Conservation (phyloP, 2,329 filamentous ascomycete species). For the Pseudopithomyces maydicus region DNA sequence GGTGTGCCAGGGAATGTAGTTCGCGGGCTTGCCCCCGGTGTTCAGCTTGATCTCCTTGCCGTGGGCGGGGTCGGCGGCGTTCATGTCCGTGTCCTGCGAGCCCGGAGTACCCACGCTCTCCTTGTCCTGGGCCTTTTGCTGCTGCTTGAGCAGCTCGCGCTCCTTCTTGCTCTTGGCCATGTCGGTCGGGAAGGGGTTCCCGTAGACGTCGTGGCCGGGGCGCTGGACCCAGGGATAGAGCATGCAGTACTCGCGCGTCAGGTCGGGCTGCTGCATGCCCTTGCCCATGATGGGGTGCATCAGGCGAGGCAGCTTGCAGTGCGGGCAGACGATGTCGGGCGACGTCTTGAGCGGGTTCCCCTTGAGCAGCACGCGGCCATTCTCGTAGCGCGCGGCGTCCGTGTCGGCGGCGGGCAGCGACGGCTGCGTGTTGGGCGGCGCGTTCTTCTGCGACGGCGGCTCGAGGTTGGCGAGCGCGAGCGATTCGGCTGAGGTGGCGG, state of each 20-base stretch:
- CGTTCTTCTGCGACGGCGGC: conserved; percentile 38
- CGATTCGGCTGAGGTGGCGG: conserved; percentile 53
- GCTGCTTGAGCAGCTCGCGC: conserved; percentile 59
- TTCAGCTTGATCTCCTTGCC: conserved; percentile 54
- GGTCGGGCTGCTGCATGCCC: conserved; percentile 68
- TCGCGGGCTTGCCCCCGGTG: conserved; percentile 52
- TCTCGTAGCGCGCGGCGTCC: conserved; percentile 71
- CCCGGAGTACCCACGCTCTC: conserved; percentile 53
- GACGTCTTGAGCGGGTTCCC: conserved; percentile 75
- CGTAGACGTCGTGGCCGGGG: conserved; percentile 79
- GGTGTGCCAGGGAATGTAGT: conserved; percentile 59
- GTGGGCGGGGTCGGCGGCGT: conserved; percentile 31
- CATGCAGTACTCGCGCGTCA: conserved; percentile 72
- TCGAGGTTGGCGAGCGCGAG: conserved; percentile 44
- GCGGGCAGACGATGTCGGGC: conserved; percentile 72
- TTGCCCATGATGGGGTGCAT: conserved; percentile 74
- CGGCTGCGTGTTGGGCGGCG: conserved; percentile 51
- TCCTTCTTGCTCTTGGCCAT: conserved; percentile 78
- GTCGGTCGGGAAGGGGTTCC: conserved; percentile 77
- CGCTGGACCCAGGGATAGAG: conserved; percentile 78
- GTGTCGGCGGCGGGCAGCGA: conserved; percentile 61
- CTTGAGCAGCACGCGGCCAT: conserved; percentile 70
- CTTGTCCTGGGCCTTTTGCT: conserved; percentile 49
- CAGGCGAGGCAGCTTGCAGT: conserved; percentile 75
- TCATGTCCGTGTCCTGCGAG: conserved; percentile 49